These are phyloP conservation scores for Acer saccharum DNA, from an alignment of 345 rosid genomes.

Conservation along the genomic window DNA sequence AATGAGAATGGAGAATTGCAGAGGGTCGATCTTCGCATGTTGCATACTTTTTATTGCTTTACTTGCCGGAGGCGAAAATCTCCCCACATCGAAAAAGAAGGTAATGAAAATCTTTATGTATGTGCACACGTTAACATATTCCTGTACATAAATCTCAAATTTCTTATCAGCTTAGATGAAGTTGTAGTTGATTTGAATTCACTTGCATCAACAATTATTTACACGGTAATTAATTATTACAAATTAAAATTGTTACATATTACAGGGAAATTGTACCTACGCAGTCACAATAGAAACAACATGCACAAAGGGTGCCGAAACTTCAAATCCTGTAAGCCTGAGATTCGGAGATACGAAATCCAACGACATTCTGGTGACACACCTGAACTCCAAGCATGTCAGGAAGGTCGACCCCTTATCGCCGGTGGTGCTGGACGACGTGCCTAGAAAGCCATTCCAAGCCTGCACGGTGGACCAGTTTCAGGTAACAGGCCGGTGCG, in stretches of 20 bases:
- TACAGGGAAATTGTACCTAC: constrained; percentile 42
- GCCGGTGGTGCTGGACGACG: constrained; percentile 37
- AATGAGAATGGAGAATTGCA: constrained; percentile 13
- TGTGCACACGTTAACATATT: too few relatives aligned
- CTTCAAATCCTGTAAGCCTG: constrained; percentile 41
- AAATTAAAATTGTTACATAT: too few relatives aligned
- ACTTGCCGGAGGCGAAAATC: constrained; percentile 24
- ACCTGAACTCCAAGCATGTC: constrained; percentile 39
- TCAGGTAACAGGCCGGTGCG: constrained; percentile 37
- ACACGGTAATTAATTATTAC: too few relatives aligned
- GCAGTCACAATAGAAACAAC: constrained; percentile 50
- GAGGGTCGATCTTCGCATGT: constrained; percentile 19
- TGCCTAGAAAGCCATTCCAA: constrained; percentile 48
- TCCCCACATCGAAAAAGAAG: constrained; percentile 17
- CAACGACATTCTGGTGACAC: constrained; percentile 41
- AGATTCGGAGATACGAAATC: constrained; percentile 50
- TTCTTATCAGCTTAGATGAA: not conserved
- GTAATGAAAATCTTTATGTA: constrained; percentile 8
- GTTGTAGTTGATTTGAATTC: not conserved
- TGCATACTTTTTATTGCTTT: constrained; percentile 32
- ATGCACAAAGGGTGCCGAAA: constrained; percentile 47
- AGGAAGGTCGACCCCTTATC: constrained; percentile 43
- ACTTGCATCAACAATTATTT: too few relatives aligned
- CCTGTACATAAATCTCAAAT: too few relatives aligned
- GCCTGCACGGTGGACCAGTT: constrained; percentile 55